Evolutionary conservation across 2,329 filamentous ascomycete species (phyloP), one percentile per base, ranked within the genome.

Genomic region (Botrytis squamosa): DNA sequence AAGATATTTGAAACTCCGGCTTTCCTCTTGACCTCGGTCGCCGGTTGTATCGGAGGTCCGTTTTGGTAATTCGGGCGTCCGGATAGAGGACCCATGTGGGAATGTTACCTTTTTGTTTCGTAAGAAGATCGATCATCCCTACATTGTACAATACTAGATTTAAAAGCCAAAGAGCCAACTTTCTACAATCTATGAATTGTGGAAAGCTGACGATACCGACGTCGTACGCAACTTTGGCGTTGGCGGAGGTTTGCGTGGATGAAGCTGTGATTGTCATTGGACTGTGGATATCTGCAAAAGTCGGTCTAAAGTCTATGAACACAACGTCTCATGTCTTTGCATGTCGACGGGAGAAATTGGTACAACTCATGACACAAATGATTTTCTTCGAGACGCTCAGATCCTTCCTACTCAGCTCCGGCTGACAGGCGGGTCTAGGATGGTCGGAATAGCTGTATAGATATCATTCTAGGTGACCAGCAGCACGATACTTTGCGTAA

Each of bases 11-110:
- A 33, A n/a, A 55, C 65, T 55, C 44, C 46, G 46, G 46, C 44
- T 67, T 40, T 67, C 49, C 49, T 40, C 29, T 68, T 57, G 49
- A 68, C 65, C 65, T 68, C 65, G 65, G 65, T 33, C 36, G 25
- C 42, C 49, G 65, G 65, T 57, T 68, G 12, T 67, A 25, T 55
- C 33, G 46, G 46, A 40, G n/a, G 8, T 46, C n/a, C 22, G 40
- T 46, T 57, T 29, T 44, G 33, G 49, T 9, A 40, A 52, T 40
- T 40, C 65, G 33, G 64, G 46, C 65, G 8, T 66, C 65, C 65
- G 65, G 65, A 70, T 38, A 52, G 25, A 52, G 52, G 25, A 52
- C 62, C 40, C 40, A 44, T 33, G n/a, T 65, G 40, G 10, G 7
- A 65, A 7, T 33, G 40, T 33, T 65, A 52, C 44, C 22, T 52